Conservation (phyloP, 2,329 filamentous ascomycete genomes). For the Cucurbitaria berberidis region DNA sequence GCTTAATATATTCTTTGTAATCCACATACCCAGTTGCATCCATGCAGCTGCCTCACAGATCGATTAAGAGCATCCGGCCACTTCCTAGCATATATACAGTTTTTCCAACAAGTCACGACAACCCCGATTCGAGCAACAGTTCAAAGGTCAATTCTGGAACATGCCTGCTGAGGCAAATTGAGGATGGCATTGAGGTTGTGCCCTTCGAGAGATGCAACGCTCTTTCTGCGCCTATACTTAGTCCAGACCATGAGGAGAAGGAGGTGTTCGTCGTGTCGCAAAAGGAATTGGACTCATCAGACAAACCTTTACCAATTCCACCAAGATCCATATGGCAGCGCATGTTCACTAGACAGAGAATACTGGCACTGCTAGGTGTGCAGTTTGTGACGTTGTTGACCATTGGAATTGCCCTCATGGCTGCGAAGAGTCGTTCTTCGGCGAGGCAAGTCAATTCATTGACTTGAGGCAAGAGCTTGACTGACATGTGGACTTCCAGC, state of each 20-base stretch:
- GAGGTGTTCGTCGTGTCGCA: slow-evolving; percentile 27
- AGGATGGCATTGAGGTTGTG: slow-evolving; percentile 41
- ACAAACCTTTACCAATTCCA: slow-evolving; percentile 34
- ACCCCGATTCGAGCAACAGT: slow-evolving; percentile 7
- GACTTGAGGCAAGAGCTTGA: not conserved
- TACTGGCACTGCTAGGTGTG: slow-evolving; percentile 26
- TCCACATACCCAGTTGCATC: not conserved
- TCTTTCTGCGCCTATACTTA: slow-evolving; percentile 34
- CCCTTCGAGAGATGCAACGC: slow-evolving; percentile 35
- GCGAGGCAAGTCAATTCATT: slow-evolving; percentile 10
- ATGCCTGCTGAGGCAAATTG: slow-evolving; percentile 21
- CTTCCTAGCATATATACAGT: slow-evolving; percentile 38
- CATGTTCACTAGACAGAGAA: slow-evolving; percentile 26
- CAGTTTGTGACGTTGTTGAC: slow-evolving; percentile 26
- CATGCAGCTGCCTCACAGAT: slow-evolving; percentile 36
- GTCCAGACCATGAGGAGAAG: slow-evolving; percentile 34
- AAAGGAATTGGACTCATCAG: not conserved
- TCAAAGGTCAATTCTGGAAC: slow-evolving; percentile 17
- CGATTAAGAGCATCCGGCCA: slow-evolving; percentile 28
- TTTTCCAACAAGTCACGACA: slow-evolving; percentile 23
- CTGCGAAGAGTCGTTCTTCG: slow-evolving; percentile 10
- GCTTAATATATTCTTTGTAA: slow-evolving; percentile 4
- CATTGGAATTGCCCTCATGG: slow-evolving; percentile 21
- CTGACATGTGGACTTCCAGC: not conserved
- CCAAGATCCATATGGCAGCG: slow-evolving; percentile 30